These are phyloP conservation scores for Amphirosellinia nigrospora DNA, from an alignment of 495 filamentous ascomycete genomes.

Conservation along the genomic window DNA sequence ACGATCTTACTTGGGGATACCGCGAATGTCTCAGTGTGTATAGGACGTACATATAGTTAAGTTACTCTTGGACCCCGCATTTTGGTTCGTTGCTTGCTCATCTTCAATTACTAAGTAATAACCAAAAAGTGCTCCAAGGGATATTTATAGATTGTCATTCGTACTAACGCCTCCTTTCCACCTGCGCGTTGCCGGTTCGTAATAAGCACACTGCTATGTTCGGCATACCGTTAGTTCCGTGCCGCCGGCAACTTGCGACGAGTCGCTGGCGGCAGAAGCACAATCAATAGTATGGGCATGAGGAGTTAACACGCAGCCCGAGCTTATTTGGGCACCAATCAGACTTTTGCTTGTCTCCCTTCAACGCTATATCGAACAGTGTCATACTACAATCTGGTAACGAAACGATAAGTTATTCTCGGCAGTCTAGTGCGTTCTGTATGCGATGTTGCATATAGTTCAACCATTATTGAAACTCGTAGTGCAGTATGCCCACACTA, in stretches of 20 bases:
- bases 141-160: neutral
- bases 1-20: neutral
- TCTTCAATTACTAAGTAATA: neutral
- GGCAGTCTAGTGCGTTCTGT: neutral
- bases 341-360: neutral
- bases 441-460: constrained; percentile 19
- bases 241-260: constrained; percentile 14
- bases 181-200: neutral
- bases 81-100: neutral
- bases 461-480: constrained; percentile 16
- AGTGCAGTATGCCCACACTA: neutral
- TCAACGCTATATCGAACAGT: neutral
- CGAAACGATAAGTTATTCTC: neutral
- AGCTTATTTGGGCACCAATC: constrained; percentile 5
- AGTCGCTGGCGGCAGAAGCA: constrained; percentile 19
- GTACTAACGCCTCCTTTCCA: neutral
- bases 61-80: neutral
- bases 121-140: neutral
- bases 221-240: neutral
- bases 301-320: neutral
- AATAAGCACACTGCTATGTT: neutral
- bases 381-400: neutral
- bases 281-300: neutral
- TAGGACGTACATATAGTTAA: too few species aligned
- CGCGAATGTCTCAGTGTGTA: too few species aligned